Evolutionary conservation across 2,329 filamentous ascomycete species (phyloP).

Genomic region (Monosporascus sp.): DNA sequence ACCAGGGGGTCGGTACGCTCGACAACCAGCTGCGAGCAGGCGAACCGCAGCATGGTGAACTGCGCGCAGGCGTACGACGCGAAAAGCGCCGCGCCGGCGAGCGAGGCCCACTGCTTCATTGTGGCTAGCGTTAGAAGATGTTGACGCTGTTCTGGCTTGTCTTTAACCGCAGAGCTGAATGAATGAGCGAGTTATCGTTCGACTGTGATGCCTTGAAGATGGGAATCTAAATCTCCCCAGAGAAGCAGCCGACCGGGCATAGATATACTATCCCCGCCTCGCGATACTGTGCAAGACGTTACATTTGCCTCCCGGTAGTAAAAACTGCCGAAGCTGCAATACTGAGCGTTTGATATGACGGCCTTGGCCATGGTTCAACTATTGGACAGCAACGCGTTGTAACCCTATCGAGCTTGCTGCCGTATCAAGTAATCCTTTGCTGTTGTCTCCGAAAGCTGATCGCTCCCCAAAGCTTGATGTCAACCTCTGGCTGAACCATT

Average conservation of each 20-base stretch:
- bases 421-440: background rate
- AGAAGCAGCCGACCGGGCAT: background rate
- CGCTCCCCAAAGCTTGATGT: background rate
- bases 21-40: slow-evolving; percentile 42
- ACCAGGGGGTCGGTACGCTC: slow-evolving; percentile 42
- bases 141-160: background rate
- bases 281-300: background rate
- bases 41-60: slow-evolving; percentile 41
- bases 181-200: background rate
- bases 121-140: slow-evolving; percentile 2
- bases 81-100: slow-evolving; percentile 27
- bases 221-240: background rate
- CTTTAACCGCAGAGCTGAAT: background rate
- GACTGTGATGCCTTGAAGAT: background rate
- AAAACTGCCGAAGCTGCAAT: background rate
- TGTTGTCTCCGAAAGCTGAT: background rate
- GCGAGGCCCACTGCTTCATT: slow-evolving; percentile 29
- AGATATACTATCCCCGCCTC: background rate
- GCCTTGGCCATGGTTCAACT: background rate
- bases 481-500: background rate
- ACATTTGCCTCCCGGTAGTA: background rate
- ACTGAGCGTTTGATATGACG: background rate
- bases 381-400: background rate
- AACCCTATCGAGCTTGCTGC: background rate
- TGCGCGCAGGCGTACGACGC: slow-evolving; percentile 26